These are phyloP conservation scores for Zasmidium citrigriseum DNA, from an alignment of 2,329 filamentous ascomycete genomes.

Conservation along the genomic window DNA sequence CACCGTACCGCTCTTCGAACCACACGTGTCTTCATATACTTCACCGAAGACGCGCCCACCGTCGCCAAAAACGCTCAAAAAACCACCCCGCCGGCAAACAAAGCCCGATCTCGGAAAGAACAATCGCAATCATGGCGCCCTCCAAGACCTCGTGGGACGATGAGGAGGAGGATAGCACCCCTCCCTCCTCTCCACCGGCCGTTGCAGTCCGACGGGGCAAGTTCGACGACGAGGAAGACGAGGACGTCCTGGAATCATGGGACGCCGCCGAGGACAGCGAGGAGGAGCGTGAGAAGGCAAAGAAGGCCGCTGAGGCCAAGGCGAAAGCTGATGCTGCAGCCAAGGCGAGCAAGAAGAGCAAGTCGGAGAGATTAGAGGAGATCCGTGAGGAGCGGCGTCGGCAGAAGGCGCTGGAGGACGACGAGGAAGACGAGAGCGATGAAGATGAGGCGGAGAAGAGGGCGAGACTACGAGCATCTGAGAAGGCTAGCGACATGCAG, in stretches of 20 bases:
- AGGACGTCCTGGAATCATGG: conserved; percentile 93
- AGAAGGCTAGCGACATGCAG: conserved; percentile 84
- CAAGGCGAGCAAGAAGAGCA: conserved; percentile 87
- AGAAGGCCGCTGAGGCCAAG: conserved; percentile 81
- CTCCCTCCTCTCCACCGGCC: conserved; percentile 49
- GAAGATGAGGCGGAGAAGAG: conserved; percentile 74
- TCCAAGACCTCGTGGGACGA: conserved; percentile 43
- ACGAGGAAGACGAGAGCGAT: conserved; percentile 59
- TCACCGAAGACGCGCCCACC: neutral
- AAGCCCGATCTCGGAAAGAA: conserved; percentile 16
- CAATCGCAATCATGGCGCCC: conserved; percentile 37
- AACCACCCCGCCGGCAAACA: neutral
- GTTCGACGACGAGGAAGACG: conserved; percentile 91
- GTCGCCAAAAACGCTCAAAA: neutral
- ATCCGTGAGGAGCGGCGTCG: conserved; percentile 62
- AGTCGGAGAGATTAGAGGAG: conserved; percentile 82
- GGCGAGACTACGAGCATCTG: conserved; percentile 72
- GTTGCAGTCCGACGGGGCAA: conserved; percentile 57
- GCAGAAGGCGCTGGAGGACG: conserved; percentile 58
- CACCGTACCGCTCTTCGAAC: neutral
- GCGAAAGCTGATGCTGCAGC: conserved; percentile 87
- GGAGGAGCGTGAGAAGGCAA: conserved; percentile 90
- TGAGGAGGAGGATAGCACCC: conserved; percentile 54
- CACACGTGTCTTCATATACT: neutral
- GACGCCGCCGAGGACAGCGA: conserved; percentile 96